These are phyloP conservation scores for Guyanaporus albipodus DNA, from an alignment of 768 basidiomycete genomes.

Conservation along the genomic window DNA sequence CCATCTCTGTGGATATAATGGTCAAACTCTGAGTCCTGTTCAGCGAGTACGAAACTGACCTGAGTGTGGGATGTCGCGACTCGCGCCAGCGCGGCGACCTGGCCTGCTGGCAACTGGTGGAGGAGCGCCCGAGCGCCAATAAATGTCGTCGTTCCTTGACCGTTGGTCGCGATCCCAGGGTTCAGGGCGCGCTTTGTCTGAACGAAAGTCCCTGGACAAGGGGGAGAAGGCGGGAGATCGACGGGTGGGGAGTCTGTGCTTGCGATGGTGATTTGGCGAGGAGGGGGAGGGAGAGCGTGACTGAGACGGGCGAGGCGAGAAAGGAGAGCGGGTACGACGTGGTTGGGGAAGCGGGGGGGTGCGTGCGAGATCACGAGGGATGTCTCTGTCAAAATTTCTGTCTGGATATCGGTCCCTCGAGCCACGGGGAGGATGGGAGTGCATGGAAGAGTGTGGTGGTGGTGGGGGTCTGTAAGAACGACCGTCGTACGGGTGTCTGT, in stretches of 20 bases:
- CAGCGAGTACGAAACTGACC: slow-evolving; percentile 6
- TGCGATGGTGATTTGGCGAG: slow-evolving; percentile 30
- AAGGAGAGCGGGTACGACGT: slow-evolving; percentile 19
- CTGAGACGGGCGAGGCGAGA: slow-evolving; percentile 24
- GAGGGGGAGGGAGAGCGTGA: slow-evolving; percentile 41
- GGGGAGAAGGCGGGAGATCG: slow-evolving; percentile 41
- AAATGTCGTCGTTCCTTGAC: slow-evolving; percentile 28
- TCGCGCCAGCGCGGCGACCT: slow-evolving; percentile 4
- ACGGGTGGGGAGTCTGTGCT: slow-evolving; percentile 34
- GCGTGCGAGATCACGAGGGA: slow-evolving; percentile 19
- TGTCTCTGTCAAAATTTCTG: slow-evolving; percentile 21
- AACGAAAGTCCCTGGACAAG: slow-evolving; percentile 31
- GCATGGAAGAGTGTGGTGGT: slow-evolving; percentile 6
- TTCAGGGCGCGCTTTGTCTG: slow-evolving; percentile 35
- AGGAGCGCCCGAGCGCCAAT: slow-evolving; percentile 12
- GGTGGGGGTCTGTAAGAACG: slow-evolving; percentile 18
- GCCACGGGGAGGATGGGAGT: slow-evolving; percentile 13
- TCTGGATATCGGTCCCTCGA: slow-evolving; percentile 25
- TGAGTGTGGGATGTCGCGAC: slow-evolving; percentile 5
- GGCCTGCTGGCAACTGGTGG: slow-evolving; percentile 6
- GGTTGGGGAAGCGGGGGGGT: slow-evolving; percentile 21
- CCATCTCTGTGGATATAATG: slow-evolving; percentile 6
- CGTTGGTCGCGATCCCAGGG: slow-evolving; percentile 34
- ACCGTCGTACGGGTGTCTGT: slow-evolving; percentile 18
- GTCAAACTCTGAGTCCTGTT: background rate